Conservation (phyloP, 371 early-diverging fungal genomes). For the Actinomortierella wolfii region DNA sequence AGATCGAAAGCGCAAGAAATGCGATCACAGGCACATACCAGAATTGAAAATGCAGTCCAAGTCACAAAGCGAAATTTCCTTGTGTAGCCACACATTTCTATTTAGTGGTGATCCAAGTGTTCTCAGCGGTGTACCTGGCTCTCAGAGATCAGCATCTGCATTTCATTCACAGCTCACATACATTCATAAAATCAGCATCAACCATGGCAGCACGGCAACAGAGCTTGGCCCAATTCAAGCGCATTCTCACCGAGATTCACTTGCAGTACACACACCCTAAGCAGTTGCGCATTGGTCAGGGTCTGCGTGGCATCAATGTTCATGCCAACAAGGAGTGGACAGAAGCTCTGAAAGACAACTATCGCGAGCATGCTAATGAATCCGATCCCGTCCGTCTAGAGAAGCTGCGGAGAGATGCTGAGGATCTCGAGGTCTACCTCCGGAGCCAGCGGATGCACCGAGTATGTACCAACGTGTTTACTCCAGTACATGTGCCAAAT, state of each 20-base stretch:
- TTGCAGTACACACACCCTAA: conserved; percentile 44
- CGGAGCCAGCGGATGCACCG: conserved; percentile 39
- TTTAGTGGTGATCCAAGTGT: too few species aligned
- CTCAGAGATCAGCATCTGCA: too few species aligned
- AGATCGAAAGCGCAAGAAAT: too few species aligned
- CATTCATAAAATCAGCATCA: conserved; percentile 9
- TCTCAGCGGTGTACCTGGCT: too few species aligned
- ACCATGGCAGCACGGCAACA: conserved; percentile 20
- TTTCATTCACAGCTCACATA: not conserved
- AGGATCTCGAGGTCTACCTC: conserved; percentile 33
- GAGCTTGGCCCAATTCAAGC: conserved; percentile 34
- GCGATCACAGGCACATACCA: too few species aligned
- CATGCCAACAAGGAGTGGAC: conserved; percentile 44
- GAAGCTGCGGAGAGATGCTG: conserved; percentile 32
- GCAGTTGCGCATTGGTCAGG: conserved; percentile 23
- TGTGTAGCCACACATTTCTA: too few species aligned
- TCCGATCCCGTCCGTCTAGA: conserved; percentile 26
- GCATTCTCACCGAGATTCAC: conserved; percentile 40
- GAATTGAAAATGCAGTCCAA: too few species aligned
- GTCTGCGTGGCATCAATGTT: conserved; percentile 36
- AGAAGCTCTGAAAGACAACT: conserved; percentile 33
- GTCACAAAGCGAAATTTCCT: too few species aligned
- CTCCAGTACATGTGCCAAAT: too few species aligned
- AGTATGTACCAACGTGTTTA: conserved; percentile 13
- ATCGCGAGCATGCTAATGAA: conserved; percentile 31